Percentiles rank a stretch among this genome's conserved stretches.
Evolutionary conservation across 768 basidiomycete genomes (phyloP).

Genomic region (Termitomyces heimii): DNA sequence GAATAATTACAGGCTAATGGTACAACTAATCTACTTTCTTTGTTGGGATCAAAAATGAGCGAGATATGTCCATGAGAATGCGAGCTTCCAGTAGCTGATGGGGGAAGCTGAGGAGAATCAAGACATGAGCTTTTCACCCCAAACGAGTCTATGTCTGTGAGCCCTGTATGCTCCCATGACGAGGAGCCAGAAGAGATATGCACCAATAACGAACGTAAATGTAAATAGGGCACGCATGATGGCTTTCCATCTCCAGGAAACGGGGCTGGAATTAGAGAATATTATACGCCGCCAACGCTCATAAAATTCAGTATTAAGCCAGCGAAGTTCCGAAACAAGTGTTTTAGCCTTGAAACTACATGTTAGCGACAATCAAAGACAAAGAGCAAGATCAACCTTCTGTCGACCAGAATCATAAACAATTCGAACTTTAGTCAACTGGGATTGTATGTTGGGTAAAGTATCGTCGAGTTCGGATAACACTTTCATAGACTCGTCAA

Average conservation of each 20-base stretch:
- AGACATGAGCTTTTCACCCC: conserved; percentile 76
- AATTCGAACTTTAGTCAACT: conserved; percentile 54
- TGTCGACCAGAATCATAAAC: conserved; percentile 68
- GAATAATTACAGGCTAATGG: conserved; percentile 1
- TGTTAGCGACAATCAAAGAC: background rate
- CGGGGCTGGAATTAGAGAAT: conserved; percentile 67
- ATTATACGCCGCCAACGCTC: conserved; percentile 71
- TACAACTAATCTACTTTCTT: conserved; percentile 10
- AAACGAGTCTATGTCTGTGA: conserved; percentile 68
- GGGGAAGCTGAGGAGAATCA: conserved; percentile 18
- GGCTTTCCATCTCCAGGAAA: conserved; percentile 65
- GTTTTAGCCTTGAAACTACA: conserved; percentile 46
- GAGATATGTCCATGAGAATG: conserved; percentile 1
- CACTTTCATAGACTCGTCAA: conserved; percentile 54
- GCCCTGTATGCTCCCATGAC: conserved; percentile 66
- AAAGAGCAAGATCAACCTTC: conserved; percentile 40
- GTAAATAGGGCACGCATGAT: conserved; percentile 58
- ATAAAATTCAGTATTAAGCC: conserved; percentile 77
- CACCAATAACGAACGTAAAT: conserved; percentile 49
- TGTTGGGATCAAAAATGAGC: background rate
- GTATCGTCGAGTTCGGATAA: conserved; percentile 51
- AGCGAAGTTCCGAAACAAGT: conserved; percentile 59
- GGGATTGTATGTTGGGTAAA: conserved; percentile 56
- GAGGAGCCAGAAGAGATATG: conserved; percentile 55
- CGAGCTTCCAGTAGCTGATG: background rate